These are phyloP conservation scores for Populus deltoides DNA, from an alignment of 345 rosid genomes.

Conservation along the genomic window DNA sequence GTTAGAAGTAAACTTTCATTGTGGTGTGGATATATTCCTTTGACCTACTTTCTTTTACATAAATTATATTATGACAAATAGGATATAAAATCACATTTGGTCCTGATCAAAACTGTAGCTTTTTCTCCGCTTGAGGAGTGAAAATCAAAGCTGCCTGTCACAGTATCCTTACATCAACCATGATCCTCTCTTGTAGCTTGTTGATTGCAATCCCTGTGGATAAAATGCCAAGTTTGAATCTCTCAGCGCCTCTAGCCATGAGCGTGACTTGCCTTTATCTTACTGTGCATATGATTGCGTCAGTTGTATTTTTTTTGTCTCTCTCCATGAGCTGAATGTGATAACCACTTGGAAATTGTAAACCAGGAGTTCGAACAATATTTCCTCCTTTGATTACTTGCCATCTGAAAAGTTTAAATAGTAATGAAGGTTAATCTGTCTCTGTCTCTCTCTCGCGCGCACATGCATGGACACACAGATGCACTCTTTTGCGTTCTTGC, in stretches of 20 bases:
- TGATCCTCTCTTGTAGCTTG: constrained; percentile 19
- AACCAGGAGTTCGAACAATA: constrained; percentile 72
- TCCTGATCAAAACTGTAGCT: constrained; percentile 19
- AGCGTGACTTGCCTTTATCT: constrained; percentile 4
- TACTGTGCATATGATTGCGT: constrained; percentile 1
- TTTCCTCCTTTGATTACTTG: constrained; percentile 67
- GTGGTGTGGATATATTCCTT: not conserved
- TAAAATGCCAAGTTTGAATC: constrained; percentile 9
- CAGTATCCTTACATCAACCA: not conserved
- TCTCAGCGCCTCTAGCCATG: not conserved
- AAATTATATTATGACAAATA: constrained; percentile 13
- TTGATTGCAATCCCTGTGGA: not conserved
- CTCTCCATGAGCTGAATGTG: constrained; percentile 53
- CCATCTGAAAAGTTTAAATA: constrained; percentile 53
- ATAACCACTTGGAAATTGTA: constrained; percentile 79
- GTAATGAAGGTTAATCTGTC: constrained; percentile 12
- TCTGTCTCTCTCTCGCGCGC: not conserved
- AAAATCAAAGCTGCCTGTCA: not conserved
- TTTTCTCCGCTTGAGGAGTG: constrained; percentile 5
- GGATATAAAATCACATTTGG: constrained; percentile 4
- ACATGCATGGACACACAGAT: not conserved
- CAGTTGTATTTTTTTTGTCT: constrained; percentile 20
- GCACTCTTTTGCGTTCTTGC: not conserved
- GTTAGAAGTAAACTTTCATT: constrained; percentile 6
- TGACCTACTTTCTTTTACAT: not conserved